A percentile compares a stretch with the other conserved stretches of the same genome.
These are phyloP conservation scores for Alectoria sarmentosa DNA, from an alignment of 495 filamentous ascomycete genomes.

Conservation along the genomic window DNA sequence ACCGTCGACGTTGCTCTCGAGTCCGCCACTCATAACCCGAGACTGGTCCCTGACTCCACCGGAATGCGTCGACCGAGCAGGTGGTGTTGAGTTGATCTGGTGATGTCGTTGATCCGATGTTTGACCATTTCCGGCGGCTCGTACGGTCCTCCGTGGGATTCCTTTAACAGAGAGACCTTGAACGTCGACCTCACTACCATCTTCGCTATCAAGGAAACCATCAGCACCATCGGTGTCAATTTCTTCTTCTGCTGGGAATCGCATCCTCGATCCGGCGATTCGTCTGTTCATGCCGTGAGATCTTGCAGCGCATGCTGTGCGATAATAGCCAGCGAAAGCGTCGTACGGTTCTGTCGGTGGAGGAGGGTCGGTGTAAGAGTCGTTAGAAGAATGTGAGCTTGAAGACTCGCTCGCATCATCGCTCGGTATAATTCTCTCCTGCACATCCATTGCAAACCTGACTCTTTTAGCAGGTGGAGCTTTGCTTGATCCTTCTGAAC, in stretches of 20 bases:
- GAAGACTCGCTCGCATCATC: not conserved
- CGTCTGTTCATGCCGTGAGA: not conserved
- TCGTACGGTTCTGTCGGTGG: constrained; percentile 7
- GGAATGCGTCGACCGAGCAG: not conserved
- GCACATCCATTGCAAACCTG: constrained; percentile 12
- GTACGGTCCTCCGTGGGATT: not conserved
- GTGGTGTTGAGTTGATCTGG: not conserved
- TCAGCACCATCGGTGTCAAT: not conserved
- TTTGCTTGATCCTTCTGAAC: not conserved
- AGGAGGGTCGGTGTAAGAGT: constrained; percentile 18
- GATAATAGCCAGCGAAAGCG: constrained; percentile 13
- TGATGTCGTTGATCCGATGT: not conserved
- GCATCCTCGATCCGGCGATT: not conserved
- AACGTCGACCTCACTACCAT: constrained; percentile 14
- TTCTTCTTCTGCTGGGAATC: not conserved
- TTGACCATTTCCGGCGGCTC: not conserved
- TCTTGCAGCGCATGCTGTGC: constrained; percentile 8
- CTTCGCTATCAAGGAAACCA: constrained; percentile 3
- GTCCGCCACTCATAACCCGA: not conserved
- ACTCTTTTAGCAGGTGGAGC: constrained; percentile 16
- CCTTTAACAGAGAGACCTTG: not conserved
- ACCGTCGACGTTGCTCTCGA: not conserved
- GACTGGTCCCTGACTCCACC: not conserved
- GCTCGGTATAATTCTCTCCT: not conserved
- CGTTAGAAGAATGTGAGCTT: constrained; percentile 15